phyloP scores from a whole-genome alignment of 148 eudicot genomes.

The Talinum fruticosum region DNA sequence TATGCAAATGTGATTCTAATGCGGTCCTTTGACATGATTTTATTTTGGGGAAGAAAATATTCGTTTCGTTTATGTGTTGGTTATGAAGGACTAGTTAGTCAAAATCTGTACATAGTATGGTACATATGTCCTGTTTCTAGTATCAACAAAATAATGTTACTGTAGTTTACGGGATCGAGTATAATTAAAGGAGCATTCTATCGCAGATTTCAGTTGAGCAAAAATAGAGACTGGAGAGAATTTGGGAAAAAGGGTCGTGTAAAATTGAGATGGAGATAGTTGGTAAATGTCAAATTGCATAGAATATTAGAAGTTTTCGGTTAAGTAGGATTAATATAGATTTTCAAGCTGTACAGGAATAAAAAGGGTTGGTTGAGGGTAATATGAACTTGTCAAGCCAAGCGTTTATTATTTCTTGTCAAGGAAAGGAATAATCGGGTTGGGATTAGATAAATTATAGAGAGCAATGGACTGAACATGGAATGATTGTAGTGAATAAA shows the following conservation, averaged over 20 bases:
- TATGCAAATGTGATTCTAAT: not conserved
- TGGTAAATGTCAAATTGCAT: not conserved
- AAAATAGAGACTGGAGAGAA: not conserved
- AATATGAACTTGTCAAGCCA: not conserved
- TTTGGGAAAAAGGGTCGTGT: not conserved
- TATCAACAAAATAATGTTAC: not conserved
- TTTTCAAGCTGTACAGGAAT: not conserved
- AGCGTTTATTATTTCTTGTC: not conserved
- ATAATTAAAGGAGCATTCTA: not conserved
- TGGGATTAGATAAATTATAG: not conserved
- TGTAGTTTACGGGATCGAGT: not conserved
- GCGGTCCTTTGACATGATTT: not conserved
- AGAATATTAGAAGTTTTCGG: not conserved
- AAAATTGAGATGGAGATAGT: not conserved
- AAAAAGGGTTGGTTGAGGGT: not conserved
- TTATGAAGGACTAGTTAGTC: not conserved
- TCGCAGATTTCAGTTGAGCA: not conserved
- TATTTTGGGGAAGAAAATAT: not conserved
- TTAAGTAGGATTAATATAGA: not conserved
- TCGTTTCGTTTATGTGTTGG: not conserved
- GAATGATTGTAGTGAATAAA: not conserved
- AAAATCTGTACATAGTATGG: not conserved
- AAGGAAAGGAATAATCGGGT: not conserved
- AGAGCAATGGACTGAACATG: not conserved
- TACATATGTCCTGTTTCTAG: not conserved